Conservation (phyloP, 306 rosid genomes). For the Astragalus glycyphyllos region DNA sequence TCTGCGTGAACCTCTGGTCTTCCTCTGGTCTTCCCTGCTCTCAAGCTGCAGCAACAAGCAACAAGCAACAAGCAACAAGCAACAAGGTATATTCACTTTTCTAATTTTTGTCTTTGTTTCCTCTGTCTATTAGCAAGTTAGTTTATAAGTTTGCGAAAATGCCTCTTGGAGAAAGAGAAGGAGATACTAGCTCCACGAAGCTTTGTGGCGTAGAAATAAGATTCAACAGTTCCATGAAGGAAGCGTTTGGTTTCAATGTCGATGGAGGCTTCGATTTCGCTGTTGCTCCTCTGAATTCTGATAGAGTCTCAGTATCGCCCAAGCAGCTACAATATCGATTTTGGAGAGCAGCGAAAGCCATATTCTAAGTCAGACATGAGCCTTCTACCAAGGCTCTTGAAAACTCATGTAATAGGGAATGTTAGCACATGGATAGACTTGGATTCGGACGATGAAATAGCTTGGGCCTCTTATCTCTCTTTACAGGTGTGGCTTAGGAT, state of each 20-base stretch:
- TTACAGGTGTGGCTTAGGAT: slow-evolving; percentile 67
- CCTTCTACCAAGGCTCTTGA: neutral
- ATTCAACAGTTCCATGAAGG: slow-evolving; percentile 58
- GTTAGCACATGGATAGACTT: slow-evolving; percentile 23
- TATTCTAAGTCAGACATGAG: neutral
- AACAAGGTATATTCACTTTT: too few species aligned
- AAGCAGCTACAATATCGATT: slow-evolving; percentile 37
- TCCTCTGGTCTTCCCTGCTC: too few species aligned
- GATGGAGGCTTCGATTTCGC: slow-evolving; percentile 63
- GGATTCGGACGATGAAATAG: slow-evolving; percentile 4
- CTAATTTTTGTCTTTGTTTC: too few species aligned
- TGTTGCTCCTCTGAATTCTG: slow-evolving; percentile 67
- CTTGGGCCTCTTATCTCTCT: neutral
- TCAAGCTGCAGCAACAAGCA: too few species aligned
- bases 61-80: too few species aligned
- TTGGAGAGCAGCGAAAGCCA: neutral
- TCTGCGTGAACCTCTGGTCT: too few species aligned
- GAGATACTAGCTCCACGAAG: slow-evolving; percentile 60
- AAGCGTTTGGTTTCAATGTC: slow-evolving; percentile 47
- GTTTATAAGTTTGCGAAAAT: slow-evolving; percentile 51
- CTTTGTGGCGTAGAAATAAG: slow-evolving; percentile 65
- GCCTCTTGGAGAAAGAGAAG: slow-evolving; percentile 68
- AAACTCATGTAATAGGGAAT: neutral
- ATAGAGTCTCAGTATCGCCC: slow-evolving; percentile 78
- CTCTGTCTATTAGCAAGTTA: neutral